Conservation (phyloP, 2,329 filamentous ascomycete genomes). For the Coccinonectria pachysandricola region DNA sequence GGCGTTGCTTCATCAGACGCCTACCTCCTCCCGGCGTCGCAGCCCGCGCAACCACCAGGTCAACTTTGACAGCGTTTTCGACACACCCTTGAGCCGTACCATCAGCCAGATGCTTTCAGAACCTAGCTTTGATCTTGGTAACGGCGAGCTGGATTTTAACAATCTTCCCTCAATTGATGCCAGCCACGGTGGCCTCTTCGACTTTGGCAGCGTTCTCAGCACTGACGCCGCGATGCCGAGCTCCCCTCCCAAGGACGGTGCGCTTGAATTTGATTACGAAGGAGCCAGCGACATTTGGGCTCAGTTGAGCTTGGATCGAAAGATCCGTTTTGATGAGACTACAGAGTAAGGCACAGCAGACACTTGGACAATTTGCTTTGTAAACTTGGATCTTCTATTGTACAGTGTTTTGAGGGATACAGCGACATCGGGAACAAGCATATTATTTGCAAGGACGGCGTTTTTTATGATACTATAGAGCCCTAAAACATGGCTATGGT, state of each 20-base stretch:
- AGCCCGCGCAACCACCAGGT: slow-evolving; percentile 32
- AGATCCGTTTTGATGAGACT: slow-evolving; percentile 4
- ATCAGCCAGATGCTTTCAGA: slow-evolving; percentile 56
- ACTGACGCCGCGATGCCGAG: slow-evolving; percentile 38
- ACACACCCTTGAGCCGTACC: slow-evolving; percentile 52
- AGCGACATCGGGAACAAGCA: no score
- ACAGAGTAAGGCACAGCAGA: slow-evolving; percentile 14
- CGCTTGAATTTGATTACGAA: slow-evolving; percentile 21
- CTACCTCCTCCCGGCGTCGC: slow-evolving; percentile 31
- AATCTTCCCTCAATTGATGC: slow-evolving; percentile 29
- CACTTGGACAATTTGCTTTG: no score
- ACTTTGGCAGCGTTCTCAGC: slow-evolving; percentile 38
- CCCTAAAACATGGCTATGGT: no score
- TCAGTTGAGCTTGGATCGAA: slow-evolving; percentile 20
- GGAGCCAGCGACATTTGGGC: slow-evolving; percentile 19
- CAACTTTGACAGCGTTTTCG: slow-evolving; percentile 29
- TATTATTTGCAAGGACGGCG: no score
- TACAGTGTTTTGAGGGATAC: slow-evolving; percentile 7
- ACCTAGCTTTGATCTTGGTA: slow-evolving; percentile 32
- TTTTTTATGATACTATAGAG: no score
- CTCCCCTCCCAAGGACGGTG: slow-evolving; percentile 31
- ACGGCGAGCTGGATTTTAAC: slow-evolving; percentile 34
- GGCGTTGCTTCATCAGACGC: slow-evolving; percentile 36
- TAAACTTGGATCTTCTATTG: no score
- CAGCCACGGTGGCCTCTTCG: slow-evolving; percentile 26